Conservation (phyloP, 495 filamentous ascomycete species). For the Annulohypoxylon maeteangense region DNA sequence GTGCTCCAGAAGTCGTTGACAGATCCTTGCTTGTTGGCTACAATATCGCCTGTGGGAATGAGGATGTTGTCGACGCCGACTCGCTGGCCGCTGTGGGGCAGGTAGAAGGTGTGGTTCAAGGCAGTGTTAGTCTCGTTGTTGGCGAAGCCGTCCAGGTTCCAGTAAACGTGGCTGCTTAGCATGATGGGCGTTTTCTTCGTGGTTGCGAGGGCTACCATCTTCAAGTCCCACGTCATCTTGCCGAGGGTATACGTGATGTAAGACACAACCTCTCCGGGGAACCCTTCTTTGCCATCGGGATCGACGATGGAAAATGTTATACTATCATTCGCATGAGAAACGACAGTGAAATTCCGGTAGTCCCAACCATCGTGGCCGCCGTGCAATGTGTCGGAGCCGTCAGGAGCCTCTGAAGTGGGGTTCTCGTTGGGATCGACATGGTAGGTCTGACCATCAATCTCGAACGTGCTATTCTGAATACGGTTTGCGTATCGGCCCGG, state of each 20-base stretch:
- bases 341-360: slow-evolving; percentile 81
- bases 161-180: slow-evolving; percentile 77
- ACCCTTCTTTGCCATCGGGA: slow-evolving; percentile 73
- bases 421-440: slow-evolving; percentile 79
- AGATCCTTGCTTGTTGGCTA: slow-evolving; percentile 66
- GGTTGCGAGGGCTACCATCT: slow-evolving; percentile 64
- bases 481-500: slow-evolving; percentile 87
- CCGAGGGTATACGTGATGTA: slow-evolving; percentile 77
- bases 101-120: slow-evolving; percentile 76
- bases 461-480: slow-evolving; percentile 86
- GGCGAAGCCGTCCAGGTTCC: slow-evolving; percentile 86
- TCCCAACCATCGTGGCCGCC: slow-evolving; percentile 87
- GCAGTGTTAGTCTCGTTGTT: slow-evolving; percentile 68
- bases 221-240: slow-evolving; percentile 63
- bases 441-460: slow-evolving; percentile 71
- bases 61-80: slow-evolving; percentile 79
- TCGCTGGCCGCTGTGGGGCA: slow-evolving; percentile 77
- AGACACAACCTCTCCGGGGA: slow-evolving; percentile 82
- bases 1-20: slow-evolving; percentile 78
- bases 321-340: slow-evolving; percentile 69
- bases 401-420: slow-evolving; percentile 54
- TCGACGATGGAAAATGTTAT: slow-evolving; percentile 86
- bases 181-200: slow-evolving; percentile 74
- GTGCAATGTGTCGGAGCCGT: slow-evolving; percentile 77
- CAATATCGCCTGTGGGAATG: slow-evolving; percentile 81